Evolutionary conservation across 306 rosid species (phyloP).

Genomic region (Vachellia pachyceras): DNA sequence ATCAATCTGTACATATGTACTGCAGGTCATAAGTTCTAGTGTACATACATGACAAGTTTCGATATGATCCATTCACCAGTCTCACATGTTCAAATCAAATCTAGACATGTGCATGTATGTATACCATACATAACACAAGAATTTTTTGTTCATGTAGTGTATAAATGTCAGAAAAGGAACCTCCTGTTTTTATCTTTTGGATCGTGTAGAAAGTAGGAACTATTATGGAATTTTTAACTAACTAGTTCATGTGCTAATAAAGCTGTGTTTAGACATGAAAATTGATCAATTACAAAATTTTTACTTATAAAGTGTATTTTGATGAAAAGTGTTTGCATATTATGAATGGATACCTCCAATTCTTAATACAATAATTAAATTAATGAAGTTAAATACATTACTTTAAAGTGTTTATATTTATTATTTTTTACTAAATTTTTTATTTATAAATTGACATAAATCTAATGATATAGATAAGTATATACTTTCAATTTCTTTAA

Average conservation of each 20-base stretch:
- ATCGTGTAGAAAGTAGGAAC: too few relatives aligned
- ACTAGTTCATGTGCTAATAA: background rate
- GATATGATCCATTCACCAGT: background rate
- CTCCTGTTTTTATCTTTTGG: background rate
- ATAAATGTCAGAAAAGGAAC: background rate
- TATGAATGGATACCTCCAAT: too few relatives aligned
- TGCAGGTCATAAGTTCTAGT: constrained; percentile 7
- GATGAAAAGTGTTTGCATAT: background rate
- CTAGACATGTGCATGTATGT: background rate
- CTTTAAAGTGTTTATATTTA: too few relatives aligned
- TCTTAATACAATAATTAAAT: too few relatives aligned
- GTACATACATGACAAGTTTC: background rate
- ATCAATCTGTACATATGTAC: constrained; percentile 35
- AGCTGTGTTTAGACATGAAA: background rate
- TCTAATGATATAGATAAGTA: too few relatives aligned
- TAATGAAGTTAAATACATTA: too few relatives aligned
- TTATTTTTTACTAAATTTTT: too few relatives aligned
- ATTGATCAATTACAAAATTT: constrained; percentile 7
- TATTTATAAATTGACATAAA: too few relatives aligned
- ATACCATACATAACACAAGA: background rate
- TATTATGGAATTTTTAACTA: background rate
- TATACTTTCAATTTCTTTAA: too few relatives aligned
- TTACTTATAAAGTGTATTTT: too few relatives aligned
- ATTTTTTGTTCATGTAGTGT: background rate
- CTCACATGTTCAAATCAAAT: background rate